These are phyloP conservation scores for Stephanodiscus minutulus DNA, from an alignment of 108 stramenopile species.

Conservation along the genomic window DNA sequence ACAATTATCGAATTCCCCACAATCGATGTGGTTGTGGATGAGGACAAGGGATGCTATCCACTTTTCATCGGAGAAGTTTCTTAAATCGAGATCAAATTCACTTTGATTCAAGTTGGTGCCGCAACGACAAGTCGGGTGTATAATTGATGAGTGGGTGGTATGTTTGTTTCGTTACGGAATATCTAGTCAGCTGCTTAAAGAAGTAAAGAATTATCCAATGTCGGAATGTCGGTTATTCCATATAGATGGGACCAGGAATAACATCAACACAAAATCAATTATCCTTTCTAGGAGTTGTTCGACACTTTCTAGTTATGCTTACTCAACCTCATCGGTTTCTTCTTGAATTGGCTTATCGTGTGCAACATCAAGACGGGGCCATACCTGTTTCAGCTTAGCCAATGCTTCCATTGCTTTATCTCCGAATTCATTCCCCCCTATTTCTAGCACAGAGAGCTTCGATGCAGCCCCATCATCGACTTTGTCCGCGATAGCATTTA, in stretches of 20 bases:
- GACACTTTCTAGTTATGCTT: neutral
- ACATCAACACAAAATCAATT: neutral
- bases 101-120: too few relatives aligned
- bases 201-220: too few relatives aligned
- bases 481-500: constrained; percentile 45
- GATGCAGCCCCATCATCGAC: constrained; percentile 15
- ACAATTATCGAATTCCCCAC: constrained; percentile 77
- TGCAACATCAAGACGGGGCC: constrained; percentile 74
- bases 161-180: too few relatives aligned
- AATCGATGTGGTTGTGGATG: constrained; percentile 52
- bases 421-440: constrained; percentile 75
- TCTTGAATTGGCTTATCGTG: constrained; percentile 61
- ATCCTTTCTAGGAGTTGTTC: neutral
- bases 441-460: constrained; percentile 54
- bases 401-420: constrained; percentile 48
- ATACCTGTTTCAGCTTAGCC: constrained; percentile 36
- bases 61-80: constrained; percentile 33
- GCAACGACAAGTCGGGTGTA: too few relatives aligned
- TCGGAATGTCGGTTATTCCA: too few relatives aligned
- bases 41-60: constrained; percentile 26
- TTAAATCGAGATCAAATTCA: too few relatives aligned
- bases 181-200: too few relatives aligned
- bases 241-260: too few relatives aligned
- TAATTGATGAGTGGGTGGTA: too few relatives aligned
- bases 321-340: constrained; percentile 4